phyloP scores from a whole-genome alignment of 164 flowering plant genomes.

The Nelumbo lutea region DNA sequence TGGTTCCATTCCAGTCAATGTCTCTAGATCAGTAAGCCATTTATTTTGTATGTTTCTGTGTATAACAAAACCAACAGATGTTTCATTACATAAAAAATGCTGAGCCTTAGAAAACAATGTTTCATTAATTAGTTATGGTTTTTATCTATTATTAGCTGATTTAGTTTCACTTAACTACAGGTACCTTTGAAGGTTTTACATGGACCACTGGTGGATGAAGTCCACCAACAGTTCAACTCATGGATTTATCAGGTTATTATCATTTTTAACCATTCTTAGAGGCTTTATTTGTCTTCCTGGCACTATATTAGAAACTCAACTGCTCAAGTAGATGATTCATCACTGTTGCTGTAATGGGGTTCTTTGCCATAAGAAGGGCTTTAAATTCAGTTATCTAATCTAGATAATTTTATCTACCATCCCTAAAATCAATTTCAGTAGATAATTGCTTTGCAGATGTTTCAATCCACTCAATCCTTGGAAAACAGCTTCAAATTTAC shows the following conservation, averaged over 20 bases:
- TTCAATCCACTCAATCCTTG: too few species aligned
- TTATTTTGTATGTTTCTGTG: conserved; percentile 7
- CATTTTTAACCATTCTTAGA: neutral
- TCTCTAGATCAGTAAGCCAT: conserved; percentile 60
- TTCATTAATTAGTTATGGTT: neutral
- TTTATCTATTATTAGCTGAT: neutral
- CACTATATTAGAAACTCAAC: neutral
- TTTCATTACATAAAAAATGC: conserved; percentile 3
- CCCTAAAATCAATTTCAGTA: too few species aligned
- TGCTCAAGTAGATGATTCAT: too few species aligned
- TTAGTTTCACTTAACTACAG: conserved; percentile 26
- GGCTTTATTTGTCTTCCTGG: neutral
- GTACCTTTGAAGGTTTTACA: conserved; percentile 54
- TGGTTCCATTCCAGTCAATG: conserved; percentile 38
- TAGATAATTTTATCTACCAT: too few species aligned
- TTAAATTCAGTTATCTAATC: too few species aligned
- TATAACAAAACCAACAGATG: neutral
- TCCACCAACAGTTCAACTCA: conserved; percentile 68
- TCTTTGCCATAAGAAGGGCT: too few species aligned
- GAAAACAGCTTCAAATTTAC: too few species aligned
- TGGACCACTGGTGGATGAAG: conserved; percentile 76
- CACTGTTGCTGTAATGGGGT: too few species aligned
- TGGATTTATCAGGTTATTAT: conserved; percentile 80
- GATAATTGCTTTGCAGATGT: too few species aligned
- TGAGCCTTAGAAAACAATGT: neutral